A percentile compares a stretch with the other conserved stretches of the same genome.
phyloP scores from a whole-genome alignment of 2,329 filamentous ascomycete species.

The Aspergillus ruber region DNA sequence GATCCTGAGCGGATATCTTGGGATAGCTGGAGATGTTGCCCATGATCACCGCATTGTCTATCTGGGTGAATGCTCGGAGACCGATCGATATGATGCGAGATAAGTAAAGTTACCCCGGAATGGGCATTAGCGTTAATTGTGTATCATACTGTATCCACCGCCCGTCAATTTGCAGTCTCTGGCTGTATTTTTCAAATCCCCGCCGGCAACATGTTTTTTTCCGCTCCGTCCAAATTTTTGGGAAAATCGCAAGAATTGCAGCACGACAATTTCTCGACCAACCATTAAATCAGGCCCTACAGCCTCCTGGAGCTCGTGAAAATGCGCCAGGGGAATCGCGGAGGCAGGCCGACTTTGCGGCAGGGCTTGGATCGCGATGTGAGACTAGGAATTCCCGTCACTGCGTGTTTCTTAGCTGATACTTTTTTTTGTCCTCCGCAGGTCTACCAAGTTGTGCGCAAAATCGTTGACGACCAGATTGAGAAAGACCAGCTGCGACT shows the following conservation, averaged over 20 bases:
- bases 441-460: slow-evolving; percentile 73
- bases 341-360: slow-evolving; percentile 43
- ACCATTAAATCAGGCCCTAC: not conserved
- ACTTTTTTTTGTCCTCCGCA: slow-evolving; percentile 16
- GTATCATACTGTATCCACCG: not conserved
- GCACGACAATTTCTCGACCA: not conserved
- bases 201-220: slow-evolving; percentile 1
- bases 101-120: slow-evolving; percentile 1
- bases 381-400: slow-evolving; percentile 5
- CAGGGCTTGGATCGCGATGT: slow-evolving; percentile 60
- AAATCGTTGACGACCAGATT: slow-evolving; percentile 62
- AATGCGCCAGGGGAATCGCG: slow-evolving; percentile 37
- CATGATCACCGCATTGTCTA: slow-evolving; percentile 44
- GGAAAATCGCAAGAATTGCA: slow-evolving; percentile 6
- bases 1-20: slow-evolving; percentile 75
- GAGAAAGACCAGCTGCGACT: slow-evolving; percentile 46
- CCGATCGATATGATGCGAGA: not conserved
- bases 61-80: not conserved
- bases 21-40: slow-evolving; percentile 58
- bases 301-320: slow-evolving; percentile 2
- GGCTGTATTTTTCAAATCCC: not conserved
- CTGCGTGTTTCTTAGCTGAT: slow-evolving; percentile 4
- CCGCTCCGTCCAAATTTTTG: slow-evolving; percentile 14
- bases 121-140: slow-evolving; percentile 11
- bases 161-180: not conserved